phyloP scores from a whole-genome alignment of 768 basidiomycete species.

The Mycena sanguinolenta region DNA sequence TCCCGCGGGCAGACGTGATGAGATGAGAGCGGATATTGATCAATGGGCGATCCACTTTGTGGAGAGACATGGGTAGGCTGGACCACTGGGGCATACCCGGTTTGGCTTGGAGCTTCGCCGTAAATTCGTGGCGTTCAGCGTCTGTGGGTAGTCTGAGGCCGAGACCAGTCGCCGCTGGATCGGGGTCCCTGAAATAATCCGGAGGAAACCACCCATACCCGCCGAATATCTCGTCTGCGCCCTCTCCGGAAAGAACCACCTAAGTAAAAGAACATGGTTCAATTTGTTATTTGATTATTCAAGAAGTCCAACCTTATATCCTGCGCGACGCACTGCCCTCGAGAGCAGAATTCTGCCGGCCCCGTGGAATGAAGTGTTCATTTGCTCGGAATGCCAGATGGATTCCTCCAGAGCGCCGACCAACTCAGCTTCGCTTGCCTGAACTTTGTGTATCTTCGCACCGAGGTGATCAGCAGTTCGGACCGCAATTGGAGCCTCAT shows the following conservation, averaged over 20 bases:
- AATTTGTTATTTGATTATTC: no score
- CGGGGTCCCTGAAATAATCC: slow-evolving; percentile 11
- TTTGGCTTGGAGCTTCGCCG: neutral
- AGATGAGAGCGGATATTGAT: slow-evolving; percentile 1
- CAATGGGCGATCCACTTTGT: neutral
- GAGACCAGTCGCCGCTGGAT: neutral
- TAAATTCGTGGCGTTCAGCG: slow-evolving; percentile 3
- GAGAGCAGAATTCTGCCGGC: slow-evolving; percentile 35
- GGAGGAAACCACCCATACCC: slow-evolving; percentile 6
- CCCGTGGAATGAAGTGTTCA: slow-evolving; percentile 25
- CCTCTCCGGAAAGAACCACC: slow-evolving; percentile 18
- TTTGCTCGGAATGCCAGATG: slow-evolving; percentile 36
- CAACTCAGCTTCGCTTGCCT: slow-evolving; percentile 18
- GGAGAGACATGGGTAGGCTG: neutral
- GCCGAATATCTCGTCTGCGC: slow-evolving; percentile 17
- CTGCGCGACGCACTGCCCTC: slow-evolving; percentile 15
- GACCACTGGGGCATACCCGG: neutral
- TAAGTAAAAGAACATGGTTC: neutral
- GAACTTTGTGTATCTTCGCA: slow-evolving; percentile 29
- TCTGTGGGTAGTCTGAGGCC: slow-evolving; percentile 20
- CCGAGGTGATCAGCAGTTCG: slow-evolving; percentile 23
- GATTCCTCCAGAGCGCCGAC: slow-evolving; percentile 28
- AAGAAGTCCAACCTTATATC: slow-evolving; percentile 38
- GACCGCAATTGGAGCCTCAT: slow-evolving; percentile 32
- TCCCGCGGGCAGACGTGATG: neutral